Evolutionary conservation across 495 filamentous ascomycete species (phyloP), one percentile per base, ranked within the genome.

Genomic region (Aspergillus hancockii): DNA sequence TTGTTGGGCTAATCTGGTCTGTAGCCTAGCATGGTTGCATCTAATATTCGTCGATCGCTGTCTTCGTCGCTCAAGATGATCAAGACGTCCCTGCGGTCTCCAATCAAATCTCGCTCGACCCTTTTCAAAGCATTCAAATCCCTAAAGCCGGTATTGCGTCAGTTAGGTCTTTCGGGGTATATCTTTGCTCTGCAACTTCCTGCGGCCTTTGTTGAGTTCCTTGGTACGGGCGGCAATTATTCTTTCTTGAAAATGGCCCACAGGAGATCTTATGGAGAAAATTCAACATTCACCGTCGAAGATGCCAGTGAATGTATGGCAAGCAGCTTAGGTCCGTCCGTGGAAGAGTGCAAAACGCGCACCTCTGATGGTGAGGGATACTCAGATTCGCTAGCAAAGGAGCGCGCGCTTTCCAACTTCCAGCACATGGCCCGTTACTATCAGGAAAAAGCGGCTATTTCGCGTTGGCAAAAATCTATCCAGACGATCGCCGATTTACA

Each of bases 111-210:
- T 19, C 67, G 72, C 23, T 62, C 67, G 13, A 72, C 77, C 47
- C 59, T 83, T 25, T 63, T 65, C 34, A 76, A 75, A 51, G 79
- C 79, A 23, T 49, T 71, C 13, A 62, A 63, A 18, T 74, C 72
- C 10, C 43, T 81, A 14, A 54, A 57, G 5, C 80, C 81, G 3
- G 45, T 83, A 10, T 19, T 76, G 36, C 64, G 59, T 18, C 81
- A 84, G 55, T 8, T 75, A 22, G n/a, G 38, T 2, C 54, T 71
- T 23, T 83, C 79, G 0, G 76, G 78, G 40, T 84, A 84, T 53
- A 69, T 84, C 40, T 83, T 83, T 57, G 68, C 69, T 8, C 74
- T 84, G 67, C 72, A 77, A 46, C 62, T 84, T 16, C 81, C 80
- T 4, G 53, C 58, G 4, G 60, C 69, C 7, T 47, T 82, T 8